Evolutionary conservation across 163 green algal genomes (phyloP).

Genomic region (Scenedesmus sp.): DNA sequence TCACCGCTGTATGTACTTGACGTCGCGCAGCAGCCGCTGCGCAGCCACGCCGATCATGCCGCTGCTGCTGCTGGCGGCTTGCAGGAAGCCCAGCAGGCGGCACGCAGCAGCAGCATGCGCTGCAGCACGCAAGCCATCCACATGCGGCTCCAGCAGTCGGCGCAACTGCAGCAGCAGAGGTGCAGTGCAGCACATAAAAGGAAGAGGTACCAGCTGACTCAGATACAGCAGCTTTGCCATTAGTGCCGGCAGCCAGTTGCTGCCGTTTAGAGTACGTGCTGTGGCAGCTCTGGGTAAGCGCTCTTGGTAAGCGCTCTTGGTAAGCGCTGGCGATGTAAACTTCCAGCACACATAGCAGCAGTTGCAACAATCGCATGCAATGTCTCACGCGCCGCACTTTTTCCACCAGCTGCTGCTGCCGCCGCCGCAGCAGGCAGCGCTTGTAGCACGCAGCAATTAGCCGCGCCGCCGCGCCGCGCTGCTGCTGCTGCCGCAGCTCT

Average conservation of each 20-base stretch:
- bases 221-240: background rate
- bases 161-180: slow-evolving; percentile 3
- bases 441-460: slow-evolving; percentile 30
- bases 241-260: too few species aligned
- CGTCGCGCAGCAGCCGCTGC: background rate
- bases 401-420: slow-evolving; percentile 16
- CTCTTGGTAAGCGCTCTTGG: too few species aligned
- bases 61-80: slow-evolving; percentile 1
- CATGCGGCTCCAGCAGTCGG: background rate
- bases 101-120: background rate
- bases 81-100: slow-evolving; percentile 26
- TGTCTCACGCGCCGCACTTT: background rate
- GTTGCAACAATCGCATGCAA: background rate
- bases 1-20: slow-evolving; percentile 25
- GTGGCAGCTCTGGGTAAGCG: too few species aligned
- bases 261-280: too few species aligned
- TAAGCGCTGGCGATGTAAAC: background rate
- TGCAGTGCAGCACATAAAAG: background rate
- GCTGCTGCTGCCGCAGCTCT: background rate
- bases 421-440: slow-evolving; percentile 1
- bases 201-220: background rate
- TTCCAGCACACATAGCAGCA: background rate
- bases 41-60: background rate
- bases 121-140: background rate
- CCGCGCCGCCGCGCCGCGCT: background rate